Evolutionary conservation across 768 basidiomycete genomes (phyloP).

Genomic region (Leccinum pellstonianum): DNA sequence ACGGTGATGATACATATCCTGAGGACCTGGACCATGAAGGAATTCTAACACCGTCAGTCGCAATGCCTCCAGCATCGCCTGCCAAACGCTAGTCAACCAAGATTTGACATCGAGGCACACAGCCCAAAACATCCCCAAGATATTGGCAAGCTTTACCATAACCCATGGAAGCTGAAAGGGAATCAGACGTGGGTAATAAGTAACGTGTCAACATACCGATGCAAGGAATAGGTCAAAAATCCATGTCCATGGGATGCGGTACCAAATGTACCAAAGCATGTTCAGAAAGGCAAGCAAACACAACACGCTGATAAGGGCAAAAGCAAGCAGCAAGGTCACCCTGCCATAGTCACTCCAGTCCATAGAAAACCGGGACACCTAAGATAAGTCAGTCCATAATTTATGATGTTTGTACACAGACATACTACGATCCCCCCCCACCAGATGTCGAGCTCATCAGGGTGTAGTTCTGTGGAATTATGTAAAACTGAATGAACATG

Average conservation of each 20-base stretch:
- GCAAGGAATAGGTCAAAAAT: background rate
- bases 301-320: background rate
- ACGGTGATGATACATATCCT: background rate
- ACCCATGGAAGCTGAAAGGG: background rate
- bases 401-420: background rate
- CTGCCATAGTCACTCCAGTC: background rate
- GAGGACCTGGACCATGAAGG: background rate
- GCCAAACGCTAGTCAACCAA: background rate
- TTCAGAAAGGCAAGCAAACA: background rate
- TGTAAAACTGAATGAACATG: background rate
- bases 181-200: background rate
- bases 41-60: background rate
- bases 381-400: background rate
- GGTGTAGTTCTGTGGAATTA: background rate
- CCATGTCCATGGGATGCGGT: background rate
- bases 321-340: background rate
- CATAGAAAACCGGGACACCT: background rate
- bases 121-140: background rate
- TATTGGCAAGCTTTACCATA: background rate
- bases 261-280: background rate
- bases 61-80: background rate
- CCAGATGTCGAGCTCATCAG: background rate
- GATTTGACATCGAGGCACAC: background rate
- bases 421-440: background rate
- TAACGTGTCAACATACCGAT: background rate